These are phyloP conservation scores for Tripterygium wilfordii DNA, from an alignment of 177 flowering plant genomes.

Conservation along the genomic window DNA sequence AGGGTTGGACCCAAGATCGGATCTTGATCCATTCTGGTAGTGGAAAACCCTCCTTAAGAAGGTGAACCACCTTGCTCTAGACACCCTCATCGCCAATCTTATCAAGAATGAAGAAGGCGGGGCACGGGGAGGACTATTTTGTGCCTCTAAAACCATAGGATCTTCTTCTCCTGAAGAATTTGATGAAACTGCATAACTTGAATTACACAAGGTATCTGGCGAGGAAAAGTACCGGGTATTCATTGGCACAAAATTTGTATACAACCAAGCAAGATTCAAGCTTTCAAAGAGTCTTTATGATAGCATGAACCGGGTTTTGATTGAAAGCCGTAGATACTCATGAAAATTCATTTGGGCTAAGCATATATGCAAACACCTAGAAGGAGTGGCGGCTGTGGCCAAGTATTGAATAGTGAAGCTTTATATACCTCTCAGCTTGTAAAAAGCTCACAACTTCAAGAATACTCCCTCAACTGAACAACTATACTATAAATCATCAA, in stretches of 20 bases:
- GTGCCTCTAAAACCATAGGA: conserved; percentile 9
- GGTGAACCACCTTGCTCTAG: conserved; percentile 85
- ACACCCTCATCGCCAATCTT: conserved; percentile 68
- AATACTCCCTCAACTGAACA: too few species aligned
- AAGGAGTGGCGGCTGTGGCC: neutral
- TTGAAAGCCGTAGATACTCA: neutral
- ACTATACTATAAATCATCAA: too few species aligned
- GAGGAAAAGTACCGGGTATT: conserved; percentile 36
- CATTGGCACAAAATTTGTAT: conserved; percentile 21
- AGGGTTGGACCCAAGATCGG: conserved; percentile 86
- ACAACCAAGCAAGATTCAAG: too few species aligned
- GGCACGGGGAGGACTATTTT: conserved; percentile 24
- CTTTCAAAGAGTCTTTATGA: too few species aligned
- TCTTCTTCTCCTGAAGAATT: conserved; percentile 21
- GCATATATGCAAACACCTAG: conserved; percentile 2
- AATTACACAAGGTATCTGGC: conserved; percentile 27
- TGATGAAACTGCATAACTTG: conserved; percentile 28
- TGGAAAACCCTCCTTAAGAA: conserved; percentile 87
- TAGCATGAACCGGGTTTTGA: neutral
- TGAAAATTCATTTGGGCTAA: conserved; percentile 8
- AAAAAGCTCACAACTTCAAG: too few species aligned
- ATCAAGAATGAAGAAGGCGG: conserved; percentile 43
- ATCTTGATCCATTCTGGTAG: conserved; percentile 86
- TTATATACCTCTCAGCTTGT: too few species aligned
- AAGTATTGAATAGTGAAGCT: neutral